phyloP scores from a whole-genome alignment of 2,329 filamentous ascomycete species.

The Tolypocladium endophyticum region DNA sequence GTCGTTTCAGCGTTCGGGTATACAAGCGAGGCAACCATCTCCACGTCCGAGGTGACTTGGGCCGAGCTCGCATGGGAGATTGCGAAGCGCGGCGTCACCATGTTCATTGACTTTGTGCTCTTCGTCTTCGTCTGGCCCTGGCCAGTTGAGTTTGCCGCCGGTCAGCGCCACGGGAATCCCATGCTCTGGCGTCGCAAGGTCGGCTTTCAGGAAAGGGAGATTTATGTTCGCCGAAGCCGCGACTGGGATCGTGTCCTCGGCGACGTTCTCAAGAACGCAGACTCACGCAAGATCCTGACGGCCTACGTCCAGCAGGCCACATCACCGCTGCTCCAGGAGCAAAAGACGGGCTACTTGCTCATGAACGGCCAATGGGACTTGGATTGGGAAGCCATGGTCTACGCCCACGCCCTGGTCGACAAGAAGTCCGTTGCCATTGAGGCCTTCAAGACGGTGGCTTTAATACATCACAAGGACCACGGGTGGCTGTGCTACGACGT shows the following conservation, averaged over 20 bases:
- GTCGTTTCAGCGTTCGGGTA: constrained; percentile 54
- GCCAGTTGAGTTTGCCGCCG: constrained; percentile 63
- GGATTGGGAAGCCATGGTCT: constrained; percentile 73
- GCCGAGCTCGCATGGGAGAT: constrained; percentile 46
- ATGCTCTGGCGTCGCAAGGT: constrained; percentile 61
- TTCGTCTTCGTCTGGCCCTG: constrained; percentile 60
- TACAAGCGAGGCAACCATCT: constrained; percentile 55
- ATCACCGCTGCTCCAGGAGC: constrained; percentile 50
- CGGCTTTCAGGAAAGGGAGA: constrained; percentile 70
- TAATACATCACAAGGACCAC: constrained; percentile 56
- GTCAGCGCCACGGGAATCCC: constrained; percentile 47
- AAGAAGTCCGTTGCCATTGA: constrained; percentile 47
- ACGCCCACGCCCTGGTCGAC: constrained; percentile 60
- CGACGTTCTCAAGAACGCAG: constrained; percentile 40
- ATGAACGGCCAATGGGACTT: constrained; percentile 81
- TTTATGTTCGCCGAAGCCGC: constrained; percentile 69
- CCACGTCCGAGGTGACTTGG: constrained; percentile 46
- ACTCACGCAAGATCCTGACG: constrained; percentile 47
- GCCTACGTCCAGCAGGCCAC: constrained; percentile 58
- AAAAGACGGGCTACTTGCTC: constrained; percentile 81
- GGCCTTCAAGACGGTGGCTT: constrained; percentile 61
- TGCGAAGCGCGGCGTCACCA: constrained; percentile 47
- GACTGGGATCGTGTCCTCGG: constrained; percentile 55
- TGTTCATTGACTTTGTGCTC: constrained; percentile 65
- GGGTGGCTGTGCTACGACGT: constrained; percentile 56